Evolutionary conservation across 2,329 filamentous ascomycete species (phyloP).

Genomic region (Curvularia sp.): DNA sequence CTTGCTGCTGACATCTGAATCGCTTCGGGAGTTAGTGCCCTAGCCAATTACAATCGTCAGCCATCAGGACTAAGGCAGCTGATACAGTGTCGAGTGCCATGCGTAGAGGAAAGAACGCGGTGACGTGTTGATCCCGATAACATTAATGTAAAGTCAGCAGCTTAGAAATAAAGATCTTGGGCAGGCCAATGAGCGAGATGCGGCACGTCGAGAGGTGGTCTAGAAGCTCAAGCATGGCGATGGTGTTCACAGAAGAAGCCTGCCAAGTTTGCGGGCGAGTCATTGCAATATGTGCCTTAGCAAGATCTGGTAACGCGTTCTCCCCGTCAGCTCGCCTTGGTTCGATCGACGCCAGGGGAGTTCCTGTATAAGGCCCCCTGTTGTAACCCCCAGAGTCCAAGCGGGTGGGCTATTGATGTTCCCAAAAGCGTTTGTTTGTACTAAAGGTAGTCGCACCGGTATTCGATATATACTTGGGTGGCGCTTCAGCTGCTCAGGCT

Average conservation of each 20-base stretch:
- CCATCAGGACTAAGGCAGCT: background rate
- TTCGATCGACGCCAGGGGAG: background rate
- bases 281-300: constrained; percentile 1
- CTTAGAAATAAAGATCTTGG: constrained; percentile 3
- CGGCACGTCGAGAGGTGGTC: constrained; percentile 7
- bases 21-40: background rate
- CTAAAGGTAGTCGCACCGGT: constrained; percentile 1
- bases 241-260: constrained; percentile 20
- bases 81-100: background rate
- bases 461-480: constrained; percentile 6
- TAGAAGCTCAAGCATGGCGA: constrained; percentile 8
- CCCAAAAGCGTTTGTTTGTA: constrained; percentile 5
- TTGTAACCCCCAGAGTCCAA: background rate
- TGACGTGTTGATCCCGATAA: background rate
- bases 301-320: constrained; percentile 11
- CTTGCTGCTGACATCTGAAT: background rate
- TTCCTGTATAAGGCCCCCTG: background rate
- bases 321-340: background rate
- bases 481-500: constrained; percentile 9
- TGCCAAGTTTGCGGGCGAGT: constrained; percentile 7
- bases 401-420: background rate
- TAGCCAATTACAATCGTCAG: too few species aligned
- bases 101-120: background rate
- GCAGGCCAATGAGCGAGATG: constrained; percentile 5
- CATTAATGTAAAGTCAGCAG: constrained; percentile 2